A percentile compares a stretch with the other conserved stretches of the same genome.
These are phyloP conservation scores for Apocynum venetum DNA, from an alignment of 257 asterid genomes.

Conservation along the genomic window DNA sequence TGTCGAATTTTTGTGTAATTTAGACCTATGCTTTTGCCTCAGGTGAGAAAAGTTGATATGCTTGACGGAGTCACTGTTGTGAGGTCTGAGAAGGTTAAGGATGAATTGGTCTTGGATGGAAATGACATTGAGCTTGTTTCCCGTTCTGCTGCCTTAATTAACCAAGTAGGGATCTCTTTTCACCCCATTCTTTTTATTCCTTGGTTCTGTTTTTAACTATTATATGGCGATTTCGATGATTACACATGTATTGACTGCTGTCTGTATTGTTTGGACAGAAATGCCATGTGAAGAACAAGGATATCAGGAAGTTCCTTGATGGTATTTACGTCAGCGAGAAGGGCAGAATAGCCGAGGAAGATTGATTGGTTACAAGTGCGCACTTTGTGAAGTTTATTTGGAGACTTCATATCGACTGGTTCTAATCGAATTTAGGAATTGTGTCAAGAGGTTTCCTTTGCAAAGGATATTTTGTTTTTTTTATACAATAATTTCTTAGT, in stretches of 20 bases:
- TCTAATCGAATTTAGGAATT: neutral
- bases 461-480: neutral
- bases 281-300: conserved; percentile 90
- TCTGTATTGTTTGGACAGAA: conserved; percentile 35
- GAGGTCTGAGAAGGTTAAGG: conserved; percentile 89
- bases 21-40: neutral
- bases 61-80: conserved; percentile 69
- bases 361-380: conserved; percentile 24
- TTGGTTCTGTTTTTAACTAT: neutral
- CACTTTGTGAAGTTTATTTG: conserved; percentile 12
- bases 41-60: conserved; percentile 90
- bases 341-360: conserved; percentile 61
- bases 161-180: conserved; percentile 39
- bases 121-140: conserved; percentile 81
- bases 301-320: conserved; percentile 75
- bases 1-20: neutral
- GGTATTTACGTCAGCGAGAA: conserved; percentile 87
- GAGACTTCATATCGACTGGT: conserved; percentile 4
- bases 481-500: neutral
- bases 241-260: neutral
- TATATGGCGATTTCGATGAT: neutral
- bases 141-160: conserved; percentile 68
- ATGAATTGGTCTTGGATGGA: conserved; percentile 71
- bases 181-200: too few species aligned
- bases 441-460: neutral